phyloP scores from a whole-genome alignment of 768 basidiomycete species.

The Pulveroboletus sp. region DNA sequence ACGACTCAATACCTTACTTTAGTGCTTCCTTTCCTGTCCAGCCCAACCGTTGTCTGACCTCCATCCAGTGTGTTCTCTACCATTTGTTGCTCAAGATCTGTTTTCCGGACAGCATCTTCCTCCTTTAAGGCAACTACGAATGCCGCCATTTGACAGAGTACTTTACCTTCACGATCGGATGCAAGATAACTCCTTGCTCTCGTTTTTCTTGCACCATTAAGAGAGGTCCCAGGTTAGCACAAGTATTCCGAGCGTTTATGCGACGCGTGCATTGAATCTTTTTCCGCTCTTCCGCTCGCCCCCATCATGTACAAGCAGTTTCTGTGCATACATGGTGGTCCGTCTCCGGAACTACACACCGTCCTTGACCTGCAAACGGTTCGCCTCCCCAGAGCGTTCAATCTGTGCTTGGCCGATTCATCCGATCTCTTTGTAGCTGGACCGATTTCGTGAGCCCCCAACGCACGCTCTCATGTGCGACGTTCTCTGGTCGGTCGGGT shows the following conservation, averaged over 20 bases:
- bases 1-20: slow-evolving; percentile 75
- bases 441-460: slow-evolving; percentile 70
- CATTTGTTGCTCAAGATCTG: slow-evolving; percentile 63
- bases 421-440: slow-evolving; percentile 41
- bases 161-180: slow-evolving; percentile 59
- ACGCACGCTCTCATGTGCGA: slow-evolving; percentile 75
- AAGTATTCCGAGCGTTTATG: slow-evolving; percentile 75
- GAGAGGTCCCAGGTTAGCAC: slow-evolving; percentile 49
- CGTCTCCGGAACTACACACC: slow-evolving; percentile 67
- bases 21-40: slow-evolving; percentile 43
- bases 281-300: slow-evolving; percentile 67
- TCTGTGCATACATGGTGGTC: slow-evolving; percentile 69
- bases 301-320: slow-evolving; percentile 82
- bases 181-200: slow-evolving; percentile 5
- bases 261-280: slow-evolving; percentile 70
- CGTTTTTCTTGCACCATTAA: slow-evolving; percentile 2
- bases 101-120: slow-evolving; percentile 56
- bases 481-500: slow-evolving; percentile 70
- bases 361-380: slow-evolving; percentile 63
- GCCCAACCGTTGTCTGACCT: slow-evolving; percentile 1
- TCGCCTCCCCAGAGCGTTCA: slow-evolving; percentile 14
- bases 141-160: slow-evolving; percentile 64
- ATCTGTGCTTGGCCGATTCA: background rate
- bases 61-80: slow-evolving; percentile 50
- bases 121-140: slow-evolving; percentile 63